phyloP scores from a whole-genome alignment of 768 basidiomycete genomes.

The Paxillus involutus region DNA sequence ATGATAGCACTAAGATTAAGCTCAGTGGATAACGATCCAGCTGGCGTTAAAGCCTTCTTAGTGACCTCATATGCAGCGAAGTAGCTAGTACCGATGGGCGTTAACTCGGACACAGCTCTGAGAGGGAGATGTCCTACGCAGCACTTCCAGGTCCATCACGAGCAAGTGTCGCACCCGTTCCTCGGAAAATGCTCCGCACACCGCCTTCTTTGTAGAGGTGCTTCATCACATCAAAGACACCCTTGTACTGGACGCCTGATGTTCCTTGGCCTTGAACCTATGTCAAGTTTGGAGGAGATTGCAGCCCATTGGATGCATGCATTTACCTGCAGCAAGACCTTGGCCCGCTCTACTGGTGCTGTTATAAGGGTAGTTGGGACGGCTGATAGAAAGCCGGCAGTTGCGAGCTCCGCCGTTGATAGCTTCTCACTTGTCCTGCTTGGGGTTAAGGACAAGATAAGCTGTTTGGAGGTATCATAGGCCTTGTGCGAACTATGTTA shows the following conservation, averaged over 20 bases:
- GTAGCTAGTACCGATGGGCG: conserved; percentile 54
- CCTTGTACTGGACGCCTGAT: conserved; percentile 72
- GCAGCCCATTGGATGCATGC: neutral
- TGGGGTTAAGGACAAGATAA: conserved; percentile 82
- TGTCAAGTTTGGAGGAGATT: conserved; percentile 15
- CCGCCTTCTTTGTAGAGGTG: conserved; percentile 96
- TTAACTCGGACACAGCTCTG: conserved; percentile 6
- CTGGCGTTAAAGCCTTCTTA: conserved; percentile 83
- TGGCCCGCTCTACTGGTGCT: conserved; percentile 96
- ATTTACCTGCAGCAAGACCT: conserved; percentile 87
- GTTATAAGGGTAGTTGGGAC: conserved; percentile 89
- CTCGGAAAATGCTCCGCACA: conserved; percentile 86
- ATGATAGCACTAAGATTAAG: conserved; percentile 87
- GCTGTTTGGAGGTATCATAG: conserved; percentile 88
- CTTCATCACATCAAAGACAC: conserved; percentile 86
- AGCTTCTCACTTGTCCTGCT: conserved; percentile 63
- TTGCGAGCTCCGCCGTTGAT: conserved; percentile 77
- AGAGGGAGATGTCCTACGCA: conserved; percentile 57
- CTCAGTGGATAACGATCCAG: conserved; percentile 73
- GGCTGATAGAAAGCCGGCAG: conserved; percentile 93
- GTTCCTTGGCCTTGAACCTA: conserved; percentile 89
- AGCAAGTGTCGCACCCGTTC: conserved; percentile 89
- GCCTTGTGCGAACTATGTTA: conserved; percentile 49
- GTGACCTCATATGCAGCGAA: conserved; percentile 96
- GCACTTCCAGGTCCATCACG: conserved; percentile 97